Evolutionary conservation across 176 grass and related monocot genomes (phyloP).

Genomic region (Zea mays): Zm-B73-REFERENCE-NAM-5.0 NC_050105.1:5038001-5038500

Average conservation of each 20-base stretch:
- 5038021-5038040: conserved; percentile 34
- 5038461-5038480: too few relatives aligned
- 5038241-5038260: conserved; percentile 18
- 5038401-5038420: too few relatives aligned
- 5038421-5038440: too few relatives aligned
- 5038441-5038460: too few relatives aligned
- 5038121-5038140: background rate
- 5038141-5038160: background rate
- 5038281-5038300: background rate
- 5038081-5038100: conserved; percentile 21
- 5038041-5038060: conserved; percentile 30
- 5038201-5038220: background rate
- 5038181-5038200: background rate
- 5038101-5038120: background rate
- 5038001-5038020: conserved; percentile 5
- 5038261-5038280: conserved; percentile 24
- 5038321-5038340: background rate
- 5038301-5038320: background rate
- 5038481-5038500: too few relatives aligned
- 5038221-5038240: background rate
- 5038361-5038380: too few relatives aligned
- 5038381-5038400: too few relatives aligned
- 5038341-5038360: background rate
- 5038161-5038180: background rate
- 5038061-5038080: conserved; percentile 17